Conservation (phyloP, 768 basidiomycete genomes). For the Pholiota conissans region DNA sequence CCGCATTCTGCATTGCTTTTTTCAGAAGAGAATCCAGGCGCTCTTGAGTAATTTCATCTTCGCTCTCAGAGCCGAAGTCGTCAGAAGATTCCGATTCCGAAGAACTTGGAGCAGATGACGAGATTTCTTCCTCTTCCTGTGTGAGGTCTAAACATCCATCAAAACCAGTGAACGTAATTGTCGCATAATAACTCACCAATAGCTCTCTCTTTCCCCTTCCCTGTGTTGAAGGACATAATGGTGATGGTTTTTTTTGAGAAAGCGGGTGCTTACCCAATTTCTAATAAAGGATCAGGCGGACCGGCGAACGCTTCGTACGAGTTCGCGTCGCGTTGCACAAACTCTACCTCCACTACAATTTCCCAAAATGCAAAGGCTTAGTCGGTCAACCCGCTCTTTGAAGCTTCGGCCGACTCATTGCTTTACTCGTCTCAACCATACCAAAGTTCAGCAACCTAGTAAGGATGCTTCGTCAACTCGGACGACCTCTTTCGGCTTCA, state of each 20-base stretch:
- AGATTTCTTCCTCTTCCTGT: conserved; percentile 14
- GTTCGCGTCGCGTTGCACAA: conserved; percentile 1
- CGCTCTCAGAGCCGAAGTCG: conserved; percentile 40
- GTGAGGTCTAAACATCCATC: conserved; percentile 12
- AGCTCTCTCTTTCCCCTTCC: conserved; percentile 48
- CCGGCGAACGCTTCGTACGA: neutral
- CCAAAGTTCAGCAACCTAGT: conserved; percentile 18
- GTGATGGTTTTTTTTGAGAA: conserved; percentile 10
- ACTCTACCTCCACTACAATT: conserved; percentile 2
- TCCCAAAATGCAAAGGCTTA: conserved; percentile 25
- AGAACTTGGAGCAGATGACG: conserved; percentile 29
- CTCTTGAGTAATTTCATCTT: conserved; percentile 53
- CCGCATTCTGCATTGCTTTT: conserved; percentile 55
- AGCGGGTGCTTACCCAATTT: conserved; percentile 9
- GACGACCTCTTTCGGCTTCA: conserved; percentile 93
- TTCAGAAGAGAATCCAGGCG: conserved; percentile 64
- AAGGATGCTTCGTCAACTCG: conserved; percentile 24
- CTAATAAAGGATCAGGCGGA: conserved; percentile 11
- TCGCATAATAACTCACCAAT: conserved; percentile 26
- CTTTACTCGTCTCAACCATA: conserved; percentile 19
- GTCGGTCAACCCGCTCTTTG: conserved; percentile 17
- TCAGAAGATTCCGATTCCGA: conserved; percentile 37
- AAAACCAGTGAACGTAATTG: neutral
- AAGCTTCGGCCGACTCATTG: conserved; percentile 11
- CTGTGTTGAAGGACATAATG: conserved; percentile 21